Evolutionary conservation across 1,284 basidiomycete species (phyloP).

Genomic region (Caloboletus firmus): DNA sequence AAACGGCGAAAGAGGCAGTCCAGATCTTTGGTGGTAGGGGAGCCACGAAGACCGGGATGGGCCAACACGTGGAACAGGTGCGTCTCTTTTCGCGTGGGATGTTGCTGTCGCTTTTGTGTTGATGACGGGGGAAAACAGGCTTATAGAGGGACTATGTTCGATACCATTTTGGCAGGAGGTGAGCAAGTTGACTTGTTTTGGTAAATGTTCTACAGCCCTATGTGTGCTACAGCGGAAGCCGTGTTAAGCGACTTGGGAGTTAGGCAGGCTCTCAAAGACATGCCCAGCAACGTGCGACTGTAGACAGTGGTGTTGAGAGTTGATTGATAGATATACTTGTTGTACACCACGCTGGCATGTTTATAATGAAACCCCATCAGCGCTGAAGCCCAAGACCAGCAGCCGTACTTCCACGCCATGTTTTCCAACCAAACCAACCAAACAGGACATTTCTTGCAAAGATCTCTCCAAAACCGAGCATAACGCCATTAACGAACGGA

Average conservation of each 20-base stretch:
- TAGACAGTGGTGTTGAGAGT: constrained; percentile 23
- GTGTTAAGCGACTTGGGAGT: constrained; percentile 71
- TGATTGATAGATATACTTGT: neutral
- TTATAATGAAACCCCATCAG: constrained; percentile 8
- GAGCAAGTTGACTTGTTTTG: neutral
- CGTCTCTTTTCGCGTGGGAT: constrained; percentile 20
- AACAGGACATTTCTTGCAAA: constrained; percentile 87
- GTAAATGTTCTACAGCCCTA: neutral
- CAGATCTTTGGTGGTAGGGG: constrained; percentile 55
- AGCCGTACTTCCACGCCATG: constrained; percentile 27
- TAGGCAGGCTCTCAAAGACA: constrained; percentile 62
- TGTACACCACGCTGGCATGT: neutral
- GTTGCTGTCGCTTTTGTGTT: neutral
- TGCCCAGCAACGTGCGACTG: constrained; percentile 60
- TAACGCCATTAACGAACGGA: constrained; percentile 96
- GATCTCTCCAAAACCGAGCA: constrained; percentile 98
- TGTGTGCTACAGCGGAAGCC: constrained; percentile 49
- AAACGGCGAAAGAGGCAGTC: constrained; percentile 48
- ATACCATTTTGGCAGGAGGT: constrained; percentile 63
- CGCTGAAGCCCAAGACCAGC: constrained; percentile 40
- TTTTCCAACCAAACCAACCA: constrained; percentile 57
- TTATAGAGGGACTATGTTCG: constrained; percentile 65
- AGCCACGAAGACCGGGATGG: constrained; percentile 65
- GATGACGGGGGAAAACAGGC: constrained; percentile 42
- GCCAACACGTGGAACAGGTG: constrained; percentile 69